Base-by-base conservation (phyloP, 2,329 filamentous ascomycete species). In the Teratosphaeria pseudoeucalypti region DNA sequence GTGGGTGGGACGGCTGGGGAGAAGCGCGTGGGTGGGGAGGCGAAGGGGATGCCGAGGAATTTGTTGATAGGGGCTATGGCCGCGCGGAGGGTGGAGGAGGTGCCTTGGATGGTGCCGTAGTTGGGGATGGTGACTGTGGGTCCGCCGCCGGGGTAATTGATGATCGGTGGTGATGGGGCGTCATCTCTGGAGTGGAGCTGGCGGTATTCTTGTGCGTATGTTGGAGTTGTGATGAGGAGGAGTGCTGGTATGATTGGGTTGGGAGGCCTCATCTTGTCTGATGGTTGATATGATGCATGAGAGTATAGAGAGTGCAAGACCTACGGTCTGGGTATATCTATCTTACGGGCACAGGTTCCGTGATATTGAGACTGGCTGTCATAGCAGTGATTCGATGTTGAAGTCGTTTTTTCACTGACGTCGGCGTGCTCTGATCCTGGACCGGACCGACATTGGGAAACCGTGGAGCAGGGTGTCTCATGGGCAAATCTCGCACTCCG, bases 41-140 rank as follows among this genome's bases (percentile, higher is more conserved):
- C 72, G 49, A 73, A 74, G 1, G 71, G 71, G 2, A 74, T 64
- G 1, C 72, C 71, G 0, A 74, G 61, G 57, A 71, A 73, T 62
- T 71, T 67, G 60, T 73, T 71, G n/a, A 72, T 66, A 5, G 63
- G 59, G 3, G 66, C 70, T 32, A 65, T 68, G 26, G 70, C 70
- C 9, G 64, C 64, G 5, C 69, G 67, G 16, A 72, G 62, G 6
- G 64, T 66, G 3, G 69, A 72, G 2, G 67, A 68, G 5, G 65
- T 70, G 16, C 70, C 70, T 32, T 64, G 57, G 26, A 72, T 59
- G 5, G 65, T 53, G 16, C 70, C 70, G 19, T 49, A 49, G 54
- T 63, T 64, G 19, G 68, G 67, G 26, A 72, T 59, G 1, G 63
- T 69, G 12, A 65, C 70, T 34, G 69, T 71, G 3, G 70, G 68